Evolutionary conservation across 306 rosid species (phyloP), one percentile per base, ranked within the genome.

Genomic region (Corylus avellana): DNA sequence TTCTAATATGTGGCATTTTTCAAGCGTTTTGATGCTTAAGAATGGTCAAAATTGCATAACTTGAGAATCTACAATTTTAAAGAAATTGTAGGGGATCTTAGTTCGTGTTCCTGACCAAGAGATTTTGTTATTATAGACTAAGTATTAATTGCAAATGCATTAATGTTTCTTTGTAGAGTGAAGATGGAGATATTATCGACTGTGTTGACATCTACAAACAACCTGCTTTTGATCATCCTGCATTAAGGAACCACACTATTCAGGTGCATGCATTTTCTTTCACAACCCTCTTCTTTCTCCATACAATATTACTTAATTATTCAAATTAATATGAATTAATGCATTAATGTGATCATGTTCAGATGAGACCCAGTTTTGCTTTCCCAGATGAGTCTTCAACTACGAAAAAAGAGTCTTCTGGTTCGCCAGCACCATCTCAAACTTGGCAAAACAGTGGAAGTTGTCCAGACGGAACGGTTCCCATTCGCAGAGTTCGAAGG

Each of bases 381-480:
- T 12, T 72, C 25, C 68, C 78, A 51, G 78, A 78, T 8, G 27
- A 47, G 70, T 73, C 81, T 13, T 57, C 12, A 22, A 22, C 25
- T 22, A 22, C 25, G 25, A 22, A 22, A 22, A 22, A 22, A 22
- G 27, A 47, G 70, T 73, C 81, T 13, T 57, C 12, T 22, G 75
- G 39, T 4, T 1, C 32, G 3, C 1, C 72, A 3, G 50, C 67
- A 5, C 14, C 77, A 2, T 76, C 71, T 29, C 97, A 91, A 11
- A 77, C 62, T 63, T 93, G 97, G 97, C 97, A 83, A 1, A 88
- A 29, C 72, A 87, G 85, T 69, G 97, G 93, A 81, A 85, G 79
- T 8, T 90, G 98, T 84, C 97, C 97, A 10, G 8, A 86, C 9
- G 97, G 93, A 83, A 88, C 92, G 0, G 39, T 91, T 51, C 94